These are phyloP conservation scores for Diaporthe citrichinensis DNA, from an alignment of 2,329 filamentous ascomycete genomes.

Conservation along the genomic window DNA sequence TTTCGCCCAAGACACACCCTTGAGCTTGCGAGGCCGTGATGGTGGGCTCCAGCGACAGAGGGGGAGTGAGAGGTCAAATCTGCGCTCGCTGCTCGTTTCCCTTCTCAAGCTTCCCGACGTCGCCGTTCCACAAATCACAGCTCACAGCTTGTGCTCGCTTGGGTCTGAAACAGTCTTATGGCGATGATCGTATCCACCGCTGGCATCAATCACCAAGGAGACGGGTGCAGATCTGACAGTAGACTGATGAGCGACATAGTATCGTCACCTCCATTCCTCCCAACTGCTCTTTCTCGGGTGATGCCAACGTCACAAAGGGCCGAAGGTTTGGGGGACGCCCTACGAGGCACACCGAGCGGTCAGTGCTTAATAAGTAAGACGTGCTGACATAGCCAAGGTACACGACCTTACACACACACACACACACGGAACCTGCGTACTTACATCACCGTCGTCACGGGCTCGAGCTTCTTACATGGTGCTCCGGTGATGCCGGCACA, in stretches of 20 bases:
- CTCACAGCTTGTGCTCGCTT: slow-evolving; percentile 38
- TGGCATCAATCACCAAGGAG: background rate
- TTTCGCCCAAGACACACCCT: slow-evolving; percentile 17
- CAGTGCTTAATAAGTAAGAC: slow-evolving; percentile 34
- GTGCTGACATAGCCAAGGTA: slow-evolving; percentile 30
- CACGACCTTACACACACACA: background rate
- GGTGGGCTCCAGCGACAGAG: background rate
- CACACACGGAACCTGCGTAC: background rate
- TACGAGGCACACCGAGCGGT: slow-evolving; percentile 22
- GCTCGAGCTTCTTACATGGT: slow-evolving; percentile 5
- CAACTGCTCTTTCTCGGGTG: background rate
- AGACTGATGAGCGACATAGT: slow-evolving; percentile 12
- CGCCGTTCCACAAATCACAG: slow-evolving; percentile 39
- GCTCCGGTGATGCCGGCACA: slow-evolving; percentile 18
- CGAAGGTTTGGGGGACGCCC: background rate
- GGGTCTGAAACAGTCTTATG: slow-evolving; percentile 41
- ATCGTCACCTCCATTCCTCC: background rate
- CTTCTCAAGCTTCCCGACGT: slow-evolving; percentile 26
- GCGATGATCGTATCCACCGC: slow-evolving; percentile 34
- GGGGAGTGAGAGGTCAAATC: slow-evolving; percentile 10
- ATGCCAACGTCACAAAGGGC: slow-evolving; percentile 8
- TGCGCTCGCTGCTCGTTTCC: slow-evolving; percentile 17
- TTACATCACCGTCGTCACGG: slow-evolving; percentile 19
- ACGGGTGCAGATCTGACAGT: slow-evolving; percentile 20
- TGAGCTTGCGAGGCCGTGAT: slow-evolving; percentile 18